Conservation (phyloP, 2,329 filamentous ascomycete species). For the Aspergillus amoenus region DNA sequence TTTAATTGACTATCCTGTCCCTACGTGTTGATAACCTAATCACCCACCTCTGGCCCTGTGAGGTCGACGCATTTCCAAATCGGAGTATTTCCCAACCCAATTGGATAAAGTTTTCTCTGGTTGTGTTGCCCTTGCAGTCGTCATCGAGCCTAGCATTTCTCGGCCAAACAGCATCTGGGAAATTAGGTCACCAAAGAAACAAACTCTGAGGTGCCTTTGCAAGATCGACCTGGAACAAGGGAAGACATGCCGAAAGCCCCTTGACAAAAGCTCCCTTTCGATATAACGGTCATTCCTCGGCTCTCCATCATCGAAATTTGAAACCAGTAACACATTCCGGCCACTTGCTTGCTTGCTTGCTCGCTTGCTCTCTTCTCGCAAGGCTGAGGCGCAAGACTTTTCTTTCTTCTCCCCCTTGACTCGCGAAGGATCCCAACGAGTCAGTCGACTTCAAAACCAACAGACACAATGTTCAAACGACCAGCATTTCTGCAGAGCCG, state of each 20-base stretch:
- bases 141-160: constrained; percentile 12
- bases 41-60: neutral
- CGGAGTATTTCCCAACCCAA: neutral
- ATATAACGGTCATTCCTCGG: constrained; percentile 28
- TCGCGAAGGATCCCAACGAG: neutral
- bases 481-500: constrained; percentile 34
- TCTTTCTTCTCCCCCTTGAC: constrained; percentile 7
- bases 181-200: constrained; percentile 8
- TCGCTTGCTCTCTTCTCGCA: constrained; percentile 15
- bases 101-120: constrained; percentile 16
- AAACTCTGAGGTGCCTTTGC: constrained; percentile 1
- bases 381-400: constrained; percentile 14
- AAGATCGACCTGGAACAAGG: constrained; percentile 15
- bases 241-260: constrained; percentile 23
- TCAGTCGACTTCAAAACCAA: neutral
- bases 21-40: too few species aligned
- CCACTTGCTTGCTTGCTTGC: constrained; percentile 7
- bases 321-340: constrained; percentile 25
- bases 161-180: constrained; percentile 7
- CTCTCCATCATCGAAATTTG: constrained; percentile 28
- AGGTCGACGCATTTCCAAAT: neutral
- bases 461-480: constrained; percentile 33
- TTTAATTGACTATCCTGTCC: neutral
- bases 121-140: constrained; percentile 18
- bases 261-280: constrained; percentile 19